These are phyloP conservation scores for Tilletiopsis washingtonensis DNA, from an alignment of 1,284 basidiomycete genomes.

Conservation along the genomic window DNA sequence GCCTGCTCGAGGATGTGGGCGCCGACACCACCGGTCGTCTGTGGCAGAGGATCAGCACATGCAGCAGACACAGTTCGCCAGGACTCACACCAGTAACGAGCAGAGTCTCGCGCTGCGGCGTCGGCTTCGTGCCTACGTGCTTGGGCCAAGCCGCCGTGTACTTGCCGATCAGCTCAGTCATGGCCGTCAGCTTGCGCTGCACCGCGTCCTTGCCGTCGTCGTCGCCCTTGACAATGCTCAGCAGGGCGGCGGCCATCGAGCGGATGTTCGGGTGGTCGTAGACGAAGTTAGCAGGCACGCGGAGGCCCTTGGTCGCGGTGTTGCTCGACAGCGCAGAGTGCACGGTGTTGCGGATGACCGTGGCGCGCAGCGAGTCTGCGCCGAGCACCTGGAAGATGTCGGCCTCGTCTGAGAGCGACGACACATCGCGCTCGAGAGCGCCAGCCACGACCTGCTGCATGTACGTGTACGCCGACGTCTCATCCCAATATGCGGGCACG, in stretches of 20 bases:
- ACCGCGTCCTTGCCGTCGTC: background rate
- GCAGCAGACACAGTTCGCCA: no score
- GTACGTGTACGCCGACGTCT: constrained; percentile 4
- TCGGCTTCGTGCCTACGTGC: constrained; percentile 2
- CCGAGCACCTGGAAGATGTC: constrained; percentile 24
- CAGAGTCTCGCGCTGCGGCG: constrained; percentile 5
- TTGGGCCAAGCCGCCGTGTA: no score
- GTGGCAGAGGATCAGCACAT: no score
- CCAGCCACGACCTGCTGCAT: constrained; percentile 12
- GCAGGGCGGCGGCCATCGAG: constrained; percentile 37
- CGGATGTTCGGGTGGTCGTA: constrained; percentile 48
- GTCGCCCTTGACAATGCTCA: background rate
- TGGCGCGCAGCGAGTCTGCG: constrained; percentile 48
- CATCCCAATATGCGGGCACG: constrained; percentile 12
- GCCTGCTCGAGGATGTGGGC: background rate
- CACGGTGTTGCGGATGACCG: constrained; percentile 50
- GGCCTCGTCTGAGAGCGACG: constrained; percentile 21
- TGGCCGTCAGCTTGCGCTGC: no score
- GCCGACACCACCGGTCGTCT: constrained; percentile 31
- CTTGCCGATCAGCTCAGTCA: no score
- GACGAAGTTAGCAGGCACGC: constrained; percentile 47
- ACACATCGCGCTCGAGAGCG: constrained; percentile 5
- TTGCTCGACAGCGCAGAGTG: constrained; percentile 9
- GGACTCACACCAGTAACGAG: constrained; percentile 48
- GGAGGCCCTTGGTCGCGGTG: constrained; percentile 42